Base-by-base conservation (phyloP, 75 land plant genomes). In the Cunninghamia lanceolata region DNA sequence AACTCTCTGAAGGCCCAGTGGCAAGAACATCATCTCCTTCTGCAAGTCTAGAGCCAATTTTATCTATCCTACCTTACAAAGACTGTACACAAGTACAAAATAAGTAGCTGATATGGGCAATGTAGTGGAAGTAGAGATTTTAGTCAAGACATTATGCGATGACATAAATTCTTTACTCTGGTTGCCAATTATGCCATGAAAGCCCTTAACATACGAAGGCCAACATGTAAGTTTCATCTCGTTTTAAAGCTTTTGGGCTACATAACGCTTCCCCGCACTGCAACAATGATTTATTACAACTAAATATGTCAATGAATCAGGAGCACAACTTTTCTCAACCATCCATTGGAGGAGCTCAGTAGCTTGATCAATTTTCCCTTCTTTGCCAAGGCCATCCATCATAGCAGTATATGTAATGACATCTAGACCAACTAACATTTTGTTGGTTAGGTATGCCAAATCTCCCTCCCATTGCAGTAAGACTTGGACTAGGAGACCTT, bases 351-450 rank as follows among this genome's bases (percentile, higher is more conserved):
- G 93, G 16, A 98, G 89, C 68, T 90, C 90, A 78, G 95, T 93
- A 39, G 94, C 92, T 85, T 86, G 92, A 40, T 95, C 91, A 83
- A 92, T 83, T 56, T 94, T 89, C 50, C 93, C 93, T 9, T 78
- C 89, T 91, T 90, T 96, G 19, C 95, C 96, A 89, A 95, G 93
- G 4, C 96, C 96, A 89, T 96, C 99, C 50, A 96, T 94, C 90
- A 98, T 91, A 25, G 96, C 92, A 63, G 94, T 96, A 88, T 96
- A 98, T 43, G 99, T 95, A 54, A 98, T 95, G 80, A 91, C 94
- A 92, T 95, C 53, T 89, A 34, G 92, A 86, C 35, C 86, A 87
- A 70, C 86, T 89, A 10, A 88, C 73, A 9, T 74, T 83, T 85
- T 90, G 91, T 76, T 89, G 92, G 43, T 94, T 92, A 46, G 87